A percentile compares a stretch with the other conserved stretches of the same genome.
phyloP scores from a whole-genome alignment of 1,139 yeast species.

The Torulaspora globosa region DNA sequence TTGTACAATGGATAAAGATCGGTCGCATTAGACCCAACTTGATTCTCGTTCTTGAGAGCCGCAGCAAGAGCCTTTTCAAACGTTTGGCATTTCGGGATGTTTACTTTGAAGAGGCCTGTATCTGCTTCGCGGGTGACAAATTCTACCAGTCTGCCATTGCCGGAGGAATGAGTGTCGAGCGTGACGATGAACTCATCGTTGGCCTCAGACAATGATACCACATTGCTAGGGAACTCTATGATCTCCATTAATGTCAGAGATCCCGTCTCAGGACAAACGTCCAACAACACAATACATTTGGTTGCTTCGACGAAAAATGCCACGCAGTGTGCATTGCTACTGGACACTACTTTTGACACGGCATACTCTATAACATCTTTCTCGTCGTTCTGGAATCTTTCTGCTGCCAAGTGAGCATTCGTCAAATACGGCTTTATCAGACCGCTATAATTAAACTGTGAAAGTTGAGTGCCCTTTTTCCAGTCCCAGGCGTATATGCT shows the following conservation, averaged over 20 bases:
- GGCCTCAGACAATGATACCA: slow-evolving; percentile 39
- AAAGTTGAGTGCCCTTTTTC: slow-evolving; percentile 48
- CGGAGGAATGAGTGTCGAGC: slow-evolving; percentile 42
- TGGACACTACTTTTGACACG: slow-evolving; percentile 46
- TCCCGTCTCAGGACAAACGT: slow-evolving; percentile 34
- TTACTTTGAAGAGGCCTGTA: slow-evolving; percentile 40
- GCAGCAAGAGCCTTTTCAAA: slow-evolving; percentile 22
- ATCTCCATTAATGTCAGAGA: slow-evolving; percentile 35
- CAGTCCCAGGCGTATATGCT: slow-evolving; percentile 77
- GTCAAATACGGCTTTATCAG: slow-evolving; percentile 48
- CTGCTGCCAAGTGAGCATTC: slow-evolving; percentile 63
- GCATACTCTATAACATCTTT: slow-evolving; percentile 50
- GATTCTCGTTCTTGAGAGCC: slow-evolving; percentile 25
- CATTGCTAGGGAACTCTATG: slow-evolving; percentile 35
- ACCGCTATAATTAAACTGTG: slow-evolving; percentile 48
- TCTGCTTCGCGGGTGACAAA: slow-evolving; percentile 35
- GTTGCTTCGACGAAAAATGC: slow-evolving; percentile 55
- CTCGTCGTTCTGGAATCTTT: slow-evolving; percentile 55
- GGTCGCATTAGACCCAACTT: slow-evolving; percentile 36
- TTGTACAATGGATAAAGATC: slow-evolving; percentile 64
- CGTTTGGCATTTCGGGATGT: slow-evolving; percentile 17
- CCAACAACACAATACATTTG: slow-evolving; percentile 46
- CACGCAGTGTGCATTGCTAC: slow-evolving; percentile 35
- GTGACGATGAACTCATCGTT: slow-evolving; percentile 43
- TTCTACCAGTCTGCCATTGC: slow-evolving; percentile 32